phyloP scores from a whole-genome alignment of 2,329 filamentous ascomycete species.

The Aulographum hederae region DNA sequence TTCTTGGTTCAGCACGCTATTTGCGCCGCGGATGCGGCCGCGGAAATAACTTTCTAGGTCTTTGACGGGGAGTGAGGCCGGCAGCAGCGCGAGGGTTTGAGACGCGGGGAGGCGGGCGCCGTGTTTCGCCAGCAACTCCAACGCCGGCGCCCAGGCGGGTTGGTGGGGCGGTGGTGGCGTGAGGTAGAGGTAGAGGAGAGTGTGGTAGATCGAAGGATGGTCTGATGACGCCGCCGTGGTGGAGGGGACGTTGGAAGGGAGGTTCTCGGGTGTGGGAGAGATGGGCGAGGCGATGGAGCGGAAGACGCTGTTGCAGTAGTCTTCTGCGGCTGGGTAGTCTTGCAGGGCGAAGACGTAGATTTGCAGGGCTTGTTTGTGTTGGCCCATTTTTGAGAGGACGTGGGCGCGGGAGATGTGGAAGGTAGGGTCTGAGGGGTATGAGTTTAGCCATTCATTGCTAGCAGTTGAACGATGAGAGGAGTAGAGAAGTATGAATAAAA shows the following conservation, averaged over 20 bases:
- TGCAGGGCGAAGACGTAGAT: slow-evolving; percentile 93
- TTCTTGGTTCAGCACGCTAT: slow-evolving; percentile 62
- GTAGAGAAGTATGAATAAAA: not conserved
- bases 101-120: slow-evolving; percentile 78
- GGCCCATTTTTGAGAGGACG: slow-evolving; percentile 83
- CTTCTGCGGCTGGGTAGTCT: slow-evolving; percentile 78
- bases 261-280: slow-evolving; percentile 1
- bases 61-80: slow-evolving; percentile 56
- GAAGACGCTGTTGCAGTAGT: too few relatives aligned
- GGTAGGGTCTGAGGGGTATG: slow-evolving; percentile 56
- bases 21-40: slow-evolving; percentile 73
- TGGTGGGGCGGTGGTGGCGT: slow-evolving; percentile 54
- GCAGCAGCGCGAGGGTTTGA: slow-evolving; percentile 73
- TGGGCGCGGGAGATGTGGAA: slow-evolving; percentile 87
- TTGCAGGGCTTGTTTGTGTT: slow-evolving; percentile 87
- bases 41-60: slow-evolving; percentile 83
- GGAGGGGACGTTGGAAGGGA: slow-evolving; percentile 9
- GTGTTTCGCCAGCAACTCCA: slow-evolving; percentile 78
- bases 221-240: slow-evolving; percentile 32
- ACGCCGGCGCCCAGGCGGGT: slow-evolving; percentile 60
- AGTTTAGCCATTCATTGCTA: slow-evolving; percentile 4
- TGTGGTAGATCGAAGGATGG: slow-evolving; percentile 75
- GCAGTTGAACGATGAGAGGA: not conserved
- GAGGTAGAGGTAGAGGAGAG: slow-evolving; percentile 75
- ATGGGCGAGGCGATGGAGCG: slow-evolving; percentile 9